Base-by-base conservation (phyloP, 768 basidiomycete genomes). In the Termitomyces titanicus region DNA sequence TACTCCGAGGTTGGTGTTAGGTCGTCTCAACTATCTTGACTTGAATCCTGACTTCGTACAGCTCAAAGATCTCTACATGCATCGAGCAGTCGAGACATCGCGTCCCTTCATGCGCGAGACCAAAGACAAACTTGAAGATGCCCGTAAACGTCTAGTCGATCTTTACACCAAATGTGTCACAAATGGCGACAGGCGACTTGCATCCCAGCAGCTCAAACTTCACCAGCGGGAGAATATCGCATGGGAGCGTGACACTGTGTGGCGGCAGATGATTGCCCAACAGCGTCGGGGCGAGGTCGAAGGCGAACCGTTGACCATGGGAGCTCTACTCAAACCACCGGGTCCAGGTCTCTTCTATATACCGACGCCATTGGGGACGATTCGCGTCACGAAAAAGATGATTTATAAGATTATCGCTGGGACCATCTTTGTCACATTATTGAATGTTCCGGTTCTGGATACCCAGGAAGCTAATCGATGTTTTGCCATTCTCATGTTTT, bases 171-270 rank as follows among this genome's bases (percentile, higher is more conserved):
- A 89, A 62, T 93, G 96, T 59, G 89, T 95, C 27, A 86, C 90
- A 0, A 78, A 76, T 2, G 89, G 86, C 9, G 89, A 98, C 69
- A 64, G 72, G 20, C 70, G 75, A 2, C 66, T 80, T 17, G 95
- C 95, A 0, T 79, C 83, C 40, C 85, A 90, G 60, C 91, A 96
- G 66, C 81, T 99, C 43, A 84, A 85, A 58, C 78, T 93, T 15
- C 85, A 95, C 67, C 86, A 95, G 54, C 85, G 93, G 18, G 94
- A 98, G 70, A 89, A 93, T 66, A 89, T 96, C 58, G 95, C 96
- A 3, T 96, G 95, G 86, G 96, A 98, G 65, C 83, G 97, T 31
- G 94, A 98, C 65, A 99, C 97, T 1, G 88, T 98, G 12, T 99
- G 97, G 97, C 80, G 93, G 24, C 88, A 92, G 69, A 95, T 97